Percentiles rank a stretch among this genome's conserved stretches.
These are phyloP conservation scores for Penicillium sp. DNA, from an alignment of 2,329 filamentous ascomycete genomes.

Conservation along the genomic window DNA sequence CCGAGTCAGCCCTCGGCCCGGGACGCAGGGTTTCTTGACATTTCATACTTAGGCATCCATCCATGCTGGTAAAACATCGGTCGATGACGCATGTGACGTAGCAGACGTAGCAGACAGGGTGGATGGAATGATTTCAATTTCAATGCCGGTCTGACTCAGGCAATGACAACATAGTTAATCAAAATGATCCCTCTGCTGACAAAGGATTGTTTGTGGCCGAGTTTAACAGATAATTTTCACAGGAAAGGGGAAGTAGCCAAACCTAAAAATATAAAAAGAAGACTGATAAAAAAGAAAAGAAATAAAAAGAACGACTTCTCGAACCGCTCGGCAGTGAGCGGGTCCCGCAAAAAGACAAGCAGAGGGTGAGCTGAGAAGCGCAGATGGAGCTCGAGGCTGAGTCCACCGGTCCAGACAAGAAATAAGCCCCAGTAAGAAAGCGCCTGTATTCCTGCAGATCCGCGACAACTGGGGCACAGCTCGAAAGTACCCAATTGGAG, in stretches of 20 bases:
- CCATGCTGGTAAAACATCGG: neutral
- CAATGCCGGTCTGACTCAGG: neutral
- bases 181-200: too few relatives aligned
- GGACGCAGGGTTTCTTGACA: constrained; percentile 2
- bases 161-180: neutral
- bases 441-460: neutral
- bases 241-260: neutral
- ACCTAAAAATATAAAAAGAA: constrained; percentile 1
- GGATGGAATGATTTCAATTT: neutral
- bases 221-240: neutral
- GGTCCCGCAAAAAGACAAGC: constrained; percentile 8
- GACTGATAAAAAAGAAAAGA: neutral
- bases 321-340: constrained; percentile 5
- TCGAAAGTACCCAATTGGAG: neutral
- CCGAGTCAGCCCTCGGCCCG: constrained; percentile 7
- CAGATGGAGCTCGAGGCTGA: too few relatives aligned
- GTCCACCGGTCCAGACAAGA: neutral
- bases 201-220: neutral
- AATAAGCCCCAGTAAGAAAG: neutral
- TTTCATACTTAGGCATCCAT: neutral
- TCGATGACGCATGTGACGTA: neutral
- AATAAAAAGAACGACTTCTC: neutral
- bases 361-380: neutral
- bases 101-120: neutral
- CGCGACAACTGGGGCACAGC: neutral